phyloP scores from a whole-genome alignment of 1,139 yeast species.

The Suhomyces wounanorum region DNA sequence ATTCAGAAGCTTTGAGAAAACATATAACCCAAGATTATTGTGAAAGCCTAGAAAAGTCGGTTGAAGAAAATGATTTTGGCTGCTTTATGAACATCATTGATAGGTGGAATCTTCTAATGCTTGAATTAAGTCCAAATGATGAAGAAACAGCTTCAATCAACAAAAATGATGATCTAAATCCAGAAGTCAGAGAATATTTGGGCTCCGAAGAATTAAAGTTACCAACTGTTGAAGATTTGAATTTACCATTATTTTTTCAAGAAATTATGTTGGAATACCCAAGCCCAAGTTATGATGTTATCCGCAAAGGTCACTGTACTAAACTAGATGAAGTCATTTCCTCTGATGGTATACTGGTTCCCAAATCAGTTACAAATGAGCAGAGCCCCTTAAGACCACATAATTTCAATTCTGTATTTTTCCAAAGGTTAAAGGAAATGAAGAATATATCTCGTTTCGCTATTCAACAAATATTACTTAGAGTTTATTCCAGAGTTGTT shows the following conservation, averaged over 20 bases:
- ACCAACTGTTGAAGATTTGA: slow-evolving; percentile 25
- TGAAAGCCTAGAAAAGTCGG: slow-evolving; percentile 30
- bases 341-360: slow-evolving; percentile 8
- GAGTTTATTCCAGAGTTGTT: slow-evolving; percentile 75
- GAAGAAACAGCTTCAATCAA: slow-evolving; percentile 10
- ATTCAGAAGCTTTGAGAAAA: slow-evolving; percentile 36
- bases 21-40: slow-evolving; percentile 40
- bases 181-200: slow-evolving; percentile 30
- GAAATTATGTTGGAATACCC: slow-evolving; percentile 25
- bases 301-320: background rate
- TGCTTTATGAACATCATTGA: slow-evolving; percentile 41
- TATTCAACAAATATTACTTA: slow-evolving; percentile 67
- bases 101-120: slow-evolving; percentile 45
- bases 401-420: slow-evolving; percentile 30
- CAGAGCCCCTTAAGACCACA: slow-evolving; percentile 20
- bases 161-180: slow-evolving; percentile 31
- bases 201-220: slow-evolving; percentile 18
- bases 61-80: slow-evolving; percentile 37
- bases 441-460: slow-evolving; percentile 54
- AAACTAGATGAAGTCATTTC: background rate
- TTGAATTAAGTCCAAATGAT: slow-evolving; percentile 36
- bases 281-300: slow-evolving; percentile 16
- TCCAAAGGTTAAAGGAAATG: slow-evolving; percentile 32
- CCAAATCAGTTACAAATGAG: slow-evolving; percentile 4
- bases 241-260: slow-evolving; percentile 27